phyloP scores from a whole-genome alignment of 116 monocot species.

The Thalassia testudinum region DNA sequence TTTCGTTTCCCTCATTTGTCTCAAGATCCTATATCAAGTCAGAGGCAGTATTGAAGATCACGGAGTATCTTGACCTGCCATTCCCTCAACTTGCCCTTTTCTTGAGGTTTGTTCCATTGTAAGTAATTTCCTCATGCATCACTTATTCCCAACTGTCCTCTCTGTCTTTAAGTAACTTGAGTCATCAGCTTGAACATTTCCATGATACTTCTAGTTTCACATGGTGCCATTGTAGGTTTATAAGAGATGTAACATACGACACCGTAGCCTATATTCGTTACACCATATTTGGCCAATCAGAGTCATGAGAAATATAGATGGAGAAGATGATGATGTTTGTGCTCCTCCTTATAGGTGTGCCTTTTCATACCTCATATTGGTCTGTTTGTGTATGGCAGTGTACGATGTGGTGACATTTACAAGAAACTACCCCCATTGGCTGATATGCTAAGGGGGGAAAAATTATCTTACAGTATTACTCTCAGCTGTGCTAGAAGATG shows the following conservation, averaged over 20 bases:
- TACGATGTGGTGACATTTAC: too few relatives aligned
- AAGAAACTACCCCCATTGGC: too few relatives aligned
- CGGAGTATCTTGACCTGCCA: slow-evolving; percentile 75
- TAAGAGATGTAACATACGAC: slow-evolving; percentile 78
- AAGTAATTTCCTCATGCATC: slow-evolving; percentile 7
- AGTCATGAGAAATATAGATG: slow-evolving; percentile 51
- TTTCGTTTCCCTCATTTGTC: not conserved
- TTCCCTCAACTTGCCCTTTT: slow-evolving; percentile 75
- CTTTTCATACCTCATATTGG: too few relatives aligned
- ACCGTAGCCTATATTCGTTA: slow-evolving; percentile 78
- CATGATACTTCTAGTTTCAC: not conserved
- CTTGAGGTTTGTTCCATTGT: slow-evolving; percentile 48
- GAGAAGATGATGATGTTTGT: too few relatives aligned
- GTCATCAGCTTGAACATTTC: not conserved
- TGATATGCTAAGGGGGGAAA: too few relatives aligned
- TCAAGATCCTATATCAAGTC: slow-evolving; percentile 80
- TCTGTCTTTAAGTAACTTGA: not conserved
- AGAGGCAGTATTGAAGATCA: slow-evolving; percentile 85
- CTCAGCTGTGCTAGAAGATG: too few relatives aligned
- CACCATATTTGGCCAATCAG: slow-evolving; percentile 56
- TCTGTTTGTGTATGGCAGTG: too few relatives aligned
- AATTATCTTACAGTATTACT: too few relatives aligned
- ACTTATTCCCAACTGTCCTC: not conserved
- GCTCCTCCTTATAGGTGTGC: too few relatives aligned
- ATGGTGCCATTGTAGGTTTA: slow-evolving; percentile 26